A percentile compares a stretch with the other conserved stretches of the same genome.
These are phyloP conservation scores for Psilocybe sp. DNA, from an alignment of 768 basidiomycete species.

Conservation along the genomic window DNA sequence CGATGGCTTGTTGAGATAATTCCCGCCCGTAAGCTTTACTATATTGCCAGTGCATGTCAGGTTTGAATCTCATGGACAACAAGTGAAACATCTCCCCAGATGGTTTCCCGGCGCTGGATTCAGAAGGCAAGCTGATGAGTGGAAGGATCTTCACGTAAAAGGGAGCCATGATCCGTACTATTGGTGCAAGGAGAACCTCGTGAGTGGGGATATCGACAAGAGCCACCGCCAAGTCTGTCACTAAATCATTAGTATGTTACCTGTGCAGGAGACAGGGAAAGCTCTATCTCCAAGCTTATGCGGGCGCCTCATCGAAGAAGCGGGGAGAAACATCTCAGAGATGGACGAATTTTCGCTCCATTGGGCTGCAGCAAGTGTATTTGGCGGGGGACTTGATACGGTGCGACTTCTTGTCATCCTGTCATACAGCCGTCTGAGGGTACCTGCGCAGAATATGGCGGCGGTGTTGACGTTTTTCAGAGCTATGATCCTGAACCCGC, in stretches of 20 bases:
- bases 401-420: slow-evolving; percentile 7
- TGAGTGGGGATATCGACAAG: slow-evolving; percentile 16
- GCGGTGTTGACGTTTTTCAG: slow-evolving; percentile 42
- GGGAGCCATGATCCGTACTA: slow-evolving; percentile 33
- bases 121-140: slow-evolving; percentile 38
- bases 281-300: slow-evolving; percentile 38
- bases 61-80: neutral
- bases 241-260: neutral
- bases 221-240: neutral
- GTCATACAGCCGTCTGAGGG: slow-evolving; percentile 20
- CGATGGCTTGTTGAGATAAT: slow-evolving; percentile 36
- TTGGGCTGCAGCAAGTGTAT: slow-evolving; percentile 28
- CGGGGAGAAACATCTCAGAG: slow-evolving; percentile 28
- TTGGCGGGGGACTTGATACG: slow-evolving; percentile 18
- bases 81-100: slow-evolving; percentile 46
- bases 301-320: slow-evolving; percentile 26
- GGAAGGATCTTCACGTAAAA: slow-evolving; percentile 30
- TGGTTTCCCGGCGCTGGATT: slow-evolving; percentile 62
- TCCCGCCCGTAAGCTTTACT: slow-evolving; percentile 24
- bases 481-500: slow-evolving; percentile 42
- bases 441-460: slow-evolving; percentile 37
- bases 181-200: slow-evolving; percentile 44
- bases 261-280: slow-evolving; percentile 34
- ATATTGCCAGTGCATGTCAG: neutral
- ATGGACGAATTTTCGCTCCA: slow-evolving; percentile 33